These are phyloP conservation scores for Termitomyces sp. DNA, from an alignment of 768 basidiomycete species.

Conservation along the genomic window DNA sequence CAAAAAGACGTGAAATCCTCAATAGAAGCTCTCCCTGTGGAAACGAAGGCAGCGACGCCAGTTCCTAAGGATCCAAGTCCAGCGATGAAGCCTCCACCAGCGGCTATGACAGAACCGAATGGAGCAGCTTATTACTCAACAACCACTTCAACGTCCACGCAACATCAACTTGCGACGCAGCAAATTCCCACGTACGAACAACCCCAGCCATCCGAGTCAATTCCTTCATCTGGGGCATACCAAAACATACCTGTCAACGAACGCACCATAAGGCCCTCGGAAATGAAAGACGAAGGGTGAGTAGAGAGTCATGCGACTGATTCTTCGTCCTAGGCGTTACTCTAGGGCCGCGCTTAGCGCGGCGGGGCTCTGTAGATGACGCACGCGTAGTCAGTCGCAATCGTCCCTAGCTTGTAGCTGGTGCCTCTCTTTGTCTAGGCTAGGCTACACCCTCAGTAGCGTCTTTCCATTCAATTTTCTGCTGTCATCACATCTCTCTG, in stretches of 20 bases:
- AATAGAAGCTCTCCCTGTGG: conserved; percentile 19
- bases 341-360: conserved; percentile 16
- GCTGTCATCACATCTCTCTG: conserved; percentile 53
- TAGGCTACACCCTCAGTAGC: conserved; percentile 80
- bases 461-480: conserved; percentile 53
- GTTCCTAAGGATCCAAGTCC: conserved; percentile 11
- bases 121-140: conserved; percentile 13
- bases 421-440: conserved; percentile 65
- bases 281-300: conserved; percentile 99
- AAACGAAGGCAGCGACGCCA: conserved; percentile 13
- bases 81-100: conserved; percentile 15
- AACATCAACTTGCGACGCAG: conserved; percentile 42
- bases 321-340: conserved; percentile 19
- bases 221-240: conserved; percentile 33
- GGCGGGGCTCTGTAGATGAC: conserved; percentile 35
- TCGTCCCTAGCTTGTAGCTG: conserved; percentile 67
- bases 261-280: conserved; percentile 73
- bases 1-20: conserved; percentile 26
- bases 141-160: conserved; percentile 14
- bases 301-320: conserved; percentile 38
- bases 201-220: conserved; percentile 37
- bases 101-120: conserved; percentile 10
- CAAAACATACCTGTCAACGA: conserved; percentile 44
- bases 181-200: conserved; percentile 80
- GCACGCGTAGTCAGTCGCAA: conserved; percentile 55